Evolutionary conservation across 2,329 filamentous ascomycete genomes (phyloP), one percentile per base, ranked within the genome.

Genomic region (Alternaria viburni): DNA sequence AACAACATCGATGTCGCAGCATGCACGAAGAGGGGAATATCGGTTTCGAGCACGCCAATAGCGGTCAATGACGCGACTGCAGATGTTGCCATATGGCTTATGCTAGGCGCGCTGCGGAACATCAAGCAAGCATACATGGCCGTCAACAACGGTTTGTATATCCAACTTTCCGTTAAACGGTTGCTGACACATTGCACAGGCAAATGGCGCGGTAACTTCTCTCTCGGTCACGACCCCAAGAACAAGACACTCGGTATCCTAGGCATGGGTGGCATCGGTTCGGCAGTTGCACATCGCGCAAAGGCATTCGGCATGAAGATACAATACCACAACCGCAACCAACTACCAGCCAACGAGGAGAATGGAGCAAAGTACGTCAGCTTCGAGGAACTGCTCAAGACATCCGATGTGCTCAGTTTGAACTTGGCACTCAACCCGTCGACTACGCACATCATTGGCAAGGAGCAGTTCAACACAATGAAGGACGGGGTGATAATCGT

Each of bases 221-320:
- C 75, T 1, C 81, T 87, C 36, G 85, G 85, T 13, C 84, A 85
- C 68, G 85, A 87, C 58, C 85, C 85, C 3, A 83, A 83, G 68
- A 82, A 84, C 61, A 86, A 86, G 71, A 78, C 78, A 1, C 81
- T 87, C 71, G 87, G 86, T 6, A 86, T 89, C 60, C 76, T 89
- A 2, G 87, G 87, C 11, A 87, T 88, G 85, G 87, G 87, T 25
- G 86, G 86, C 10, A 89, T 89, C 50, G 87, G 87, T 3, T 79
- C 82, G 13, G 83, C 84, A 7, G 81, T 84, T 10, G 82, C 81
- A 23, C 74, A 76, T 21, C 81, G 85, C 45, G 86, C 85, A 4
- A 81, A 81, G 28, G 83, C 83, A 0, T 87, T 88, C 65, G 87
- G 86, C 45, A 86, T 89, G 81, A 80, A 79, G 62, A 82, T 88